Evolutionary conservation across 768 basidiomycete genomes (phyloP).

Genomic region (Xerocomellus intermedius): DNA sequence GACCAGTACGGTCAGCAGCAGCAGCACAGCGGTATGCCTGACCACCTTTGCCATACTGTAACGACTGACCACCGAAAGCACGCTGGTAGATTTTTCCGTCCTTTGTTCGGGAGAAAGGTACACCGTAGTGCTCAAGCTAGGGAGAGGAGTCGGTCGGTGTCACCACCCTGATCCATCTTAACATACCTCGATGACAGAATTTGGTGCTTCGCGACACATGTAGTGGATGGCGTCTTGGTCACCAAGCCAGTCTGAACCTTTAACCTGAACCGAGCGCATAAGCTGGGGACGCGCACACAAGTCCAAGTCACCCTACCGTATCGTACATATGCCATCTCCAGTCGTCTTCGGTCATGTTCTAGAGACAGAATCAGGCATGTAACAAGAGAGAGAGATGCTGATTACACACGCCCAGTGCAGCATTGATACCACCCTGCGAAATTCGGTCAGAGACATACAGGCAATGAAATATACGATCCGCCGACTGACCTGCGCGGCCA

Average conservation of each 20-base stretch:
- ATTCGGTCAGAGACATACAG: constrained; percentile 11
- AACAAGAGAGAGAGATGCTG: constrained; percentile 5
- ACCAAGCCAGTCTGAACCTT: constrained; percentile 99
- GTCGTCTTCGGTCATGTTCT: constrained; percentile 99
- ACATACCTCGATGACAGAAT: constrained; percentile 85
- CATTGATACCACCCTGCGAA: constrained; percentile 92
- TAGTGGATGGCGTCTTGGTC: constrained; percentile 99
- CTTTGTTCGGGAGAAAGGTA: constrained; percentile 97
- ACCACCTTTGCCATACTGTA: constrained; percentile 96
- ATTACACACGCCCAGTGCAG: constrained; percentile 80
- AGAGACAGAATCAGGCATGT: constrained; percentile 4
- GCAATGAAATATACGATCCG: not conserved
- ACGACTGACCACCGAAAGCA: constrained; percentile 97
- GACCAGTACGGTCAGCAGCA: constrained; percentile 97
- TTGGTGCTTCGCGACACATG: constrained; percentile 97
- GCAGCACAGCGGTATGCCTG: constrained; percentile 99
- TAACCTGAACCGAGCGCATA: constrained; percentile 59
- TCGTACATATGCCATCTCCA: constrained; percentile 99
- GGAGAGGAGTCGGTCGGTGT: not conserved
- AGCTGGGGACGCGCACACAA: constrained; percentile 9
- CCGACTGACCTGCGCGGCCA: constrained; percentile 83
- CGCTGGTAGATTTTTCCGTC: constrained; percentile 99
- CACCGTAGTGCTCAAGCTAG: constrained; percentile 97
- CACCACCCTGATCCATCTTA: not conserved
- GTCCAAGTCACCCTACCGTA: constrained; percentile 54